phyloP scores from a whole-genome alignment of 768 basidiomycete genomes.

The Suillus weaverae region DNA sequence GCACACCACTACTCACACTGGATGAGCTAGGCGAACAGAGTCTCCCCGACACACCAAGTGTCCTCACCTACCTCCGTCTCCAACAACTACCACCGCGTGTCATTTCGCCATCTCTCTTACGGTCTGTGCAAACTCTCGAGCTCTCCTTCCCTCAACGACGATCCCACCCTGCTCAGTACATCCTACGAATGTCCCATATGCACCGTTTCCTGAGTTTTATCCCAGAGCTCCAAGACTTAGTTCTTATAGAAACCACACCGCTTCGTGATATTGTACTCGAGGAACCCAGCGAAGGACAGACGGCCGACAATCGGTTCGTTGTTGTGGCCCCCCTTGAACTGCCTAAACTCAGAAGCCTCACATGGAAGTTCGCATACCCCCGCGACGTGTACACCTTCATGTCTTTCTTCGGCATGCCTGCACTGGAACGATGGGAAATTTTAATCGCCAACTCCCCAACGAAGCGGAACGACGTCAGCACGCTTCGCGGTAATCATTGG shows the following conservation, averaged over 20 bases:
- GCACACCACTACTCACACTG: slow-evolving; percentile 24
- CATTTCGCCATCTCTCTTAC: slow-evolving; percentile 37
- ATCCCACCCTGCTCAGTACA: slow-evolving; percentile 27
- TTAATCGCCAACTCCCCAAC: slow-evolving; percentile 37
- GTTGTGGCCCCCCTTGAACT: slow-evolving; percentile 33
- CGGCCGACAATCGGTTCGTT: slow-evolving; percentile 8
- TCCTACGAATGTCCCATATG: slow-evolving; percentile 42
- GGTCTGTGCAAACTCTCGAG: slow-evolving; percentile 43
- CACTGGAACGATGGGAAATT: slow-evolving; percentile 45
- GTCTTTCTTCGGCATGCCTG: slow-evolving; percentile 40
- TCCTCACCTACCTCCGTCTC: slow-evolving; percentile 38
- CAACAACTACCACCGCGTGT: slow-evolving; percentile 42
- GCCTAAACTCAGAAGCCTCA: slow-evolving; percentile 41
- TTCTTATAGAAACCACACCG: slow-evolving; percentile 43
- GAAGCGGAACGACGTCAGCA: slow-evolving; percentile 27
- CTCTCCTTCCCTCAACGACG: slow-evolving; percentile 39
- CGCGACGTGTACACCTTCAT: slow-evolving; percentile 45
- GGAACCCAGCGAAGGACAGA: slow-evolving; percentile 13
- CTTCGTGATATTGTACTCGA: slow-evolving; percentile 35
- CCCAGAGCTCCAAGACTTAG: slow-evolving; percentile 43
- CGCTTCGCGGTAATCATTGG: slow-evolving; percentile 32
- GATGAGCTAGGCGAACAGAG: slow-evolving; percentile 18
- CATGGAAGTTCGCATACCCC: slow-evolving; percentile 48
- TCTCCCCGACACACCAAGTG: slow-evolving; percentile 5
- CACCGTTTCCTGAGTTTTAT: slow-evolving; percentile 37